Conservation (phyloP, 2,329 filamentous ascomycete genomes). For the Pleoardoris graminearum region DNA sequence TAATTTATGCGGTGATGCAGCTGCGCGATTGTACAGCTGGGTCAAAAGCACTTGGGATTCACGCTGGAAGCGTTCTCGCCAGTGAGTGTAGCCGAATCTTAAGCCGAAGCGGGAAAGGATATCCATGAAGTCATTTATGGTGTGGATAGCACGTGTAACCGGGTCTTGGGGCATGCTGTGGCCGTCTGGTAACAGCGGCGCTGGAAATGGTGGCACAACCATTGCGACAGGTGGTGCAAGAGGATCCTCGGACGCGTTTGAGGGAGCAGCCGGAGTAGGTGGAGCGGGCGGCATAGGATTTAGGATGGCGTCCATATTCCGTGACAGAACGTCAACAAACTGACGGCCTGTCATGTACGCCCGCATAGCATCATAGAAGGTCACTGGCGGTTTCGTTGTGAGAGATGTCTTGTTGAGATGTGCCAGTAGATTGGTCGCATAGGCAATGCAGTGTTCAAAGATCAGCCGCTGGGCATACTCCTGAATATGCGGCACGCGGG, state of each 20-base stretch:
- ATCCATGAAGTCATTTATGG: conserved; percentile 53
- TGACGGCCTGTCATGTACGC: conserved; percentile 70
- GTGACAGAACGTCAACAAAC: conserved; percentile 60
- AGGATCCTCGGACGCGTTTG: conserved; percentile 40
- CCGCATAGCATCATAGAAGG: conserved; percentile 84
- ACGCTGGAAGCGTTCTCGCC: conserved; percentile 54
- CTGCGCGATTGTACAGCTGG: conserved; percentile 46
- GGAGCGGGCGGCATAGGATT: conserved; percentile 48
- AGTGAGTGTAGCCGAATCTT: conserved; percentile 55
- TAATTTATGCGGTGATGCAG: conserved; percentile 29
- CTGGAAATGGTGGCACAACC: conserved; percentile 40
- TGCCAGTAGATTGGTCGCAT: conserved; percentile 73
- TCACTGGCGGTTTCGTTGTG: conserved; percentile 69
- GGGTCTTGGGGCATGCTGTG: conserved; percentile 35
- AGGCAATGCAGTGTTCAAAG: conserved; percentile 85
- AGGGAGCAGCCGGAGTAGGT: conserved; percentile 37
- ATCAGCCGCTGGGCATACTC: conserved; percentile 79
- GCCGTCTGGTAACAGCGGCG: conserved; percentile 29
- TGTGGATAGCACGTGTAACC: conserved; percentile 48
- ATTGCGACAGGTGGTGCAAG: conserved; percentile 36
- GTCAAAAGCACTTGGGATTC: conserved; percentile 49
- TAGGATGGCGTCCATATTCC: conserved; percentile 55
- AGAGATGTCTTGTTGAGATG: conserved; percentile 59
- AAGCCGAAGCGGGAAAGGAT: conserved; percentile 52
- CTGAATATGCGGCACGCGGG: conserved; percentile 70